phyloP scores from a whole-genome alignment of 2,329 filamentous ascomycete genomes.

The Scedosporium apiospermum region DNA sequence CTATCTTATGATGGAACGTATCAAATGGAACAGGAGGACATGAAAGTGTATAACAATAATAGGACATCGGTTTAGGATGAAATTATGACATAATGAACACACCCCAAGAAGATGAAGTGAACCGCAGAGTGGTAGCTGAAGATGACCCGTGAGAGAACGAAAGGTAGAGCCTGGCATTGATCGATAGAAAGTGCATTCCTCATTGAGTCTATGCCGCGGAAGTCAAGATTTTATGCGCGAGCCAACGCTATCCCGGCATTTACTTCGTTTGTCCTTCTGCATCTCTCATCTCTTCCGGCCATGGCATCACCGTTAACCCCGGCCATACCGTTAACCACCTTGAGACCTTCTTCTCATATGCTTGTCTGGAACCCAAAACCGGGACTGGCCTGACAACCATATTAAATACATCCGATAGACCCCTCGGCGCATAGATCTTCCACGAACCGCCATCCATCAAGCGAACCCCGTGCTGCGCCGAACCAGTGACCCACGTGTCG shows the following conservation, averaged over 20 bases:
- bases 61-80: background rate
- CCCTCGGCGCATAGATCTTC: slow-evolving; percentile 25
- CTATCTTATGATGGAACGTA: background rate
- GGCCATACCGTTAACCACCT: background rate
- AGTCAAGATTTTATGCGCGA: no score
- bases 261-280: no score
- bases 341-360: background rate
- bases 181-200: no score
- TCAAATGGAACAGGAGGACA: background rate
- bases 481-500: slow-evolving; percentile 20
- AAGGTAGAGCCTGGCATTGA: no score
- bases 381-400: slow-evolving; percentile 23
- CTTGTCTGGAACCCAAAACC: slow-evolving; percentile 12
- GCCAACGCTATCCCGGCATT: no score
- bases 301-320: background rate
- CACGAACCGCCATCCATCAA: slow-evolving; percentile 14
- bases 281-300: background rate
- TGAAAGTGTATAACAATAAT: background rate
- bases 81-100: no score
- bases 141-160: no score
- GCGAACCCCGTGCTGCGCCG: background rate
- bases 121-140: no score
- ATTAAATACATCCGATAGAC: slow-evolving; percentile 24
- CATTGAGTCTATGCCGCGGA: no score
- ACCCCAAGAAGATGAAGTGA: no score